These are phyloP conservation scores for Vaccinium darrowii DNA, from an alignment of 148 eudicot genomes.

Conservation along the genomic window DNA sequence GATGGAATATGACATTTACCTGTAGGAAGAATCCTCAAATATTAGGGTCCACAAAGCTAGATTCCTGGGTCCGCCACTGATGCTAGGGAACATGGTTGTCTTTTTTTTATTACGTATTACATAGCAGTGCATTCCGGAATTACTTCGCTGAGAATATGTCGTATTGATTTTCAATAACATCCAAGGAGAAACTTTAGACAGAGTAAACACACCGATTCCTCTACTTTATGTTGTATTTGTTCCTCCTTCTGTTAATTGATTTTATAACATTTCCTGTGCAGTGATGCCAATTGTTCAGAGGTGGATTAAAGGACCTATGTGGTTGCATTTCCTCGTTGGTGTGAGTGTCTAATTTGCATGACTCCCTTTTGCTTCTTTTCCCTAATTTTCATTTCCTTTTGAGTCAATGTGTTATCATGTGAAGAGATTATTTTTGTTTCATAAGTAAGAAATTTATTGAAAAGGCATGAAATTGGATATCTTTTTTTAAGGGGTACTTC, in stretches of 20 bases:
- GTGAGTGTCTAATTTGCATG: slow-evolving; percentile 41
- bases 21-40: too few relatives aligned
- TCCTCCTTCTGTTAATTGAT: neutral
- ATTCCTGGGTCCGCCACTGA: neutral
- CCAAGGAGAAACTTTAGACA: neutral
- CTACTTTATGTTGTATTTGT: neutral
- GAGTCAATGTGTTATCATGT: neutral
- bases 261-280: slow-evolving; percentile 28
- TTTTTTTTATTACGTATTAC: neutral
- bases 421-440: neutral
- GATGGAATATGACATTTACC: neutral
- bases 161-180: neutral
- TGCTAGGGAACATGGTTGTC: neutral
- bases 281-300: slow-evolving; percentile 82
- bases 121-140: neutral
- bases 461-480: too few relatives aligned
- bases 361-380: neutral
- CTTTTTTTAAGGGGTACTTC: neutral
- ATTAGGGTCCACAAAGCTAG: neutral
- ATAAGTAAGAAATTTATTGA: neutral
- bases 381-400: neutral
- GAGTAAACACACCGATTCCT: neutral
- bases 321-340: slow-evolving; percentile 92
- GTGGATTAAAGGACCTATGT: slow-evolving; percentile 86
- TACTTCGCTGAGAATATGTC: neutral